These are phyloP conservation scores for Aleurites moluccanus DNA, from an alignment of 441 rosid genomes.

Conservation along the genomic window DNA sequence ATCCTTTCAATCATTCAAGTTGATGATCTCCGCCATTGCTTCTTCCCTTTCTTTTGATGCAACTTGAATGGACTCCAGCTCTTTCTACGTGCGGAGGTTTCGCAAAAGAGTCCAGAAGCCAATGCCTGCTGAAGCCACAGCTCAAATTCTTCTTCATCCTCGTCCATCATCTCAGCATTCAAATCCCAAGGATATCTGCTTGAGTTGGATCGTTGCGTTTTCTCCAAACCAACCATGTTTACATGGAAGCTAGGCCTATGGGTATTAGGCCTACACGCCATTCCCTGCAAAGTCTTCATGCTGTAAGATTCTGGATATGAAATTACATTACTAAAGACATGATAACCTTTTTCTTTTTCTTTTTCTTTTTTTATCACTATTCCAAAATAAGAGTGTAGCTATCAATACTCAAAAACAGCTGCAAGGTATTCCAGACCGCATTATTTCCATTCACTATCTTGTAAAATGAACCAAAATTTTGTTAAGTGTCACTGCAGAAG, in stretches of 20 bases:
- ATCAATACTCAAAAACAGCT: not conserved
- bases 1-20: conserved; percentile 41
- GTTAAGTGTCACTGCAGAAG: not conserved
- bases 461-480: not conserved
- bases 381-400: not conserved
- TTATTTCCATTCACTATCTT: not conserved
- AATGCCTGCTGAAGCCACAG: conserved; percentile 95
- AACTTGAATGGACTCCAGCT: conserved; percentile 99
- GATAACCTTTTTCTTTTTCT: too few relatives aligned
- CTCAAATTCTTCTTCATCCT: conserved; percentile 90
- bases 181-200: conserved; percentile 92
- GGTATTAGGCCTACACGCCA: conserved; percentile 96
- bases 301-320: not conserved
- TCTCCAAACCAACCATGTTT: conserved; percentile 92
- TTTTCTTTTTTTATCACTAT: too few relatives aligned
- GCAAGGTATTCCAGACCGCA: not conserved
- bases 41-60: conserved; percentile 81
- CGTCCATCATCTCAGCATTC: conserved; percentile 94
- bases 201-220: conserved; percentile 77
- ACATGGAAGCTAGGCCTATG: conserved; percentile 97
- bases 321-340: not conserved
- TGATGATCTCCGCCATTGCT: conserved; percentile 94
- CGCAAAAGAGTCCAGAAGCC: conserved; percentile 93
- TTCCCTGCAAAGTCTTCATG: conserved; percentile 54
- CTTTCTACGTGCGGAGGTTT: conserved; percentile 85